Percentiles rank a stretch among this genome's conserved stretches.
Conservation (phyloP, 805 yeast species). For the Zygotorulaspora chibaensis region DNA sequence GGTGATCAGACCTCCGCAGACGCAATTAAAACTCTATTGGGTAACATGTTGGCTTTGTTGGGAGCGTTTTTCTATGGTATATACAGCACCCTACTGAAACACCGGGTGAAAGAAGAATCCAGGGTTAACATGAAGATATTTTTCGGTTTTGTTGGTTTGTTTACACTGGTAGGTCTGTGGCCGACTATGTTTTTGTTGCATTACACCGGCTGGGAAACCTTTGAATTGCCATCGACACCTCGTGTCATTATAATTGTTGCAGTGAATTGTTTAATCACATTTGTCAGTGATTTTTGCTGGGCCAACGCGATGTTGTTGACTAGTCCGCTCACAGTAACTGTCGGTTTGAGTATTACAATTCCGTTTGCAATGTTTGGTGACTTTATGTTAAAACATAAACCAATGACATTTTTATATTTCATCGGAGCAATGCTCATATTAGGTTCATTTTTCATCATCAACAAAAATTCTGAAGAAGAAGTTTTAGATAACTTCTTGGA, state of each 20-base stretch:
- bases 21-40: slow-evolving; percentile 43
- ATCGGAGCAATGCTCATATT: slow-evolving; percentile 80
- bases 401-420: slow-evolving; percentile 57
- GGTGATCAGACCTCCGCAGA: slow-evolving; percentile 22
- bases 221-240: slow-evolving; percentile 61
- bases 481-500: slow-evolving; percentile 17
- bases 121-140: slow-evolving; percentile 80
- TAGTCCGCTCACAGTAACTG: slow-evolving; percentile 91
- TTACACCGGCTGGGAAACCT: slow-evolving; percentile 57
- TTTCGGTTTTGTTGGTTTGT: slow-evolving; percentile 92
- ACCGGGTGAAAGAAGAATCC: slow-evolving; percentile 66
- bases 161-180: slow-evolving; percentile 73
- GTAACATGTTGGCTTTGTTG: slow-evolving; percentile 72
- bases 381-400: slow-evolving; percentile 61
- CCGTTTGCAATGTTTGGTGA: slow-evolving; percentile 95
- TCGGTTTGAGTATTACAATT: slow-evolving; percentile 87
- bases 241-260: slow-evolving; percentile 51
- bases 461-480: slow-evolving; percentile 71
- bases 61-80: slow-evolving; percentile 91
- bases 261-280: slow-evolving; percentile 70
- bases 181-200: slow-evolving; percentile 71
- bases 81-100: slow-evolving; percentile 80
- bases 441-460: slow-evolving; percentile 77
- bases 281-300: slow-evolving; percentile 91
- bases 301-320: slow-evolving; percentile 91